Evolutionary conservation across 2,329 filamentous ascomycete species (phyloP).

Genomic region (Pseudonectria foliicola): DNA sequence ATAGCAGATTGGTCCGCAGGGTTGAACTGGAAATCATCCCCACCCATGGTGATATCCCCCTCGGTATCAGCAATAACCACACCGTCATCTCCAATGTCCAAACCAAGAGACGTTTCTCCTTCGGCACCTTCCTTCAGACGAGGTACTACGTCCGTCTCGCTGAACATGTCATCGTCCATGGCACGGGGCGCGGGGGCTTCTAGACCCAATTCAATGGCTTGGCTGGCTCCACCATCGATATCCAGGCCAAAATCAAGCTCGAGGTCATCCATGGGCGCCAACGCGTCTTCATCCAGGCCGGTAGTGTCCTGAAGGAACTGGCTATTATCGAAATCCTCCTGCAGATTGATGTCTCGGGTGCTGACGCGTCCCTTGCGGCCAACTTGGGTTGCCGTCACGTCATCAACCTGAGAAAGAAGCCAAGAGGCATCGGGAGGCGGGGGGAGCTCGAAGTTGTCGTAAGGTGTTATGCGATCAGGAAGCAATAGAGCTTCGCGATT

Average conservation of each 20-base stretch:
- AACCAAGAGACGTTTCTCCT: conserved; percentile 46
- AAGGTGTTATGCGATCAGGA: conserved; percentile 86
- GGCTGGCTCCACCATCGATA: conserved; percentile 58
- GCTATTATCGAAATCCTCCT: conserved; percentile 65
- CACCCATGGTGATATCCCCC: conserved; percentile 55
- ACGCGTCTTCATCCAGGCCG: conserved; percentile 49
- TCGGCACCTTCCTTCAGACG: conserved; percentile 50
- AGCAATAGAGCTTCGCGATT: conserved; percentile 83
- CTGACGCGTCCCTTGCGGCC: conserved; percentile 51
- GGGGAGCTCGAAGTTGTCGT: conserved; percentile 69
- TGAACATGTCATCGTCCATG: conserved; percentile 63
- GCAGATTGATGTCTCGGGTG: conserved; percentile 60
- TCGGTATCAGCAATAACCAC: conserved; percentile 58
- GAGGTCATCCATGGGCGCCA: conserved; percentile 56
- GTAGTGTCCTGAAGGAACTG: conserved; percentile 70
- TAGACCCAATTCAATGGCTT: conserved; percentile 83
- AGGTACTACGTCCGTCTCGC: conserved; percentile 53
- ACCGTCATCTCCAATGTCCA: conserved; percentile 47
- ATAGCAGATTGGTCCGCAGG: conserved; percentile 53
- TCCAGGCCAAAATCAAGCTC: conserved; percentile 71
- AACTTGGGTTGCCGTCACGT: conserved; percentile 44
- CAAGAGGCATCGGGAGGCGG: conserved; percentile 85
- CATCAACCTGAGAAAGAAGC: conserved; percentile 68
- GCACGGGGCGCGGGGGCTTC: conserved; percentile 64
- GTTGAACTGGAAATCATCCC: conserved; percentile 59